Conservation (phyloP, 176 grass and related monocot genomes). For the Juncus effusus region DNA sequence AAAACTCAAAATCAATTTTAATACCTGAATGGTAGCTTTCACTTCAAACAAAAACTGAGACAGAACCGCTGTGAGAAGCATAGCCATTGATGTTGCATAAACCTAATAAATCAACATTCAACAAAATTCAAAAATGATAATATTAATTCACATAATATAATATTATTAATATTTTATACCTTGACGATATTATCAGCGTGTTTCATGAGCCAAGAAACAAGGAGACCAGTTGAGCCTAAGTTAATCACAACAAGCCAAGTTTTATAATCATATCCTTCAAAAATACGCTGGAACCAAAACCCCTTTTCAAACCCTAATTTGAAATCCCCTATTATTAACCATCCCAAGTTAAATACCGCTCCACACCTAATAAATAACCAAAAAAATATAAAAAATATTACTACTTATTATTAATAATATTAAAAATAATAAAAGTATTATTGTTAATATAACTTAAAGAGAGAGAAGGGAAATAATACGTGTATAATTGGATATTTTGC, state of each 20-base stretch:
- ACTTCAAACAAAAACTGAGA: slow-evolving; percentile 83
- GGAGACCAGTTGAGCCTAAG: slow-evolving; percentile 84
- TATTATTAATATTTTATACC: slow-evolving; percentile 38
- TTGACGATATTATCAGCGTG: slow-evolving; percentile 98
- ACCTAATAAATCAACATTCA: slow-evolving; percentile 44
- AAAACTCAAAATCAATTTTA: slow-evolving; percentile 12
- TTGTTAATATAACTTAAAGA: no score
- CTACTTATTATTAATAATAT: no score
- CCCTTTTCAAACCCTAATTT: slow-evolving; percentile 81
- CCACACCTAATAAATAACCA: slow-evolving; percentile 69
- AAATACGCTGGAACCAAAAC: slow-evolving; percentile 76
- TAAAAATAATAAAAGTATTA: slow-evolving; percentile 1
- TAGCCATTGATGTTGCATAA: slow-evolving; percentile 98
- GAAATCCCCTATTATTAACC: slow-evolving; percentile 77
- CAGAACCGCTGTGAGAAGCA: slow-evolving; percentile 89
- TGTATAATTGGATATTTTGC: slow-evolving; percentile 97
- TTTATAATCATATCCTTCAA: slow-evolving; percentile 79
- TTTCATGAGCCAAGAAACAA: slow-evolving; percentile 99
- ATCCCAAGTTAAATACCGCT: slow-evolving; percentile 83
- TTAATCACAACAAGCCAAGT: slow-evolving; percentile 97
- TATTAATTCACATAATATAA: slow-evolving; percentile 6
- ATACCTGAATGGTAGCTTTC: slow-evolving; percentile 88
- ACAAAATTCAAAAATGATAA: slow-evolving; percentile 5
- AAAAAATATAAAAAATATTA: background rate
- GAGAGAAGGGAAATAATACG: slow-evolving; percentile 43